Percentiles rank a stretch among this genome's conserved stretches.
These are phyloP conservation scores for Globisporangium alternatum DNA, from an alignment of 352 stramenopile species.

Conservation along the genomic window DNA sequence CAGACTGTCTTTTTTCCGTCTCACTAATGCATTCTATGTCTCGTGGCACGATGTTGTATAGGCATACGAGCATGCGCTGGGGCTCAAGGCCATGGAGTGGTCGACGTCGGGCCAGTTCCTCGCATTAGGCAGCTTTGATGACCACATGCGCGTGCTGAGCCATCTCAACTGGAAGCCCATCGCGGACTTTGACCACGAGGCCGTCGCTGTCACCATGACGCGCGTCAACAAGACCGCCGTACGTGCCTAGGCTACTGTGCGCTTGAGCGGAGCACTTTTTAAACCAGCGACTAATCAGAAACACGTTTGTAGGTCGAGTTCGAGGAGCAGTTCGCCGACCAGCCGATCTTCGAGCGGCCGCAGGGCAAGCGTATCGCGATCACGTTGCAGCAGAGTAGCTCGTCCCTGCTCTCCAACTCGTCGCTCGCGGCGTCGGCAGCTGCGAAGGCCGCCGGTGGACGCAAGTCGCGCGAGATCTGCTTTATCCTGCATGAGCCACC, in stretches of 20 bases:
- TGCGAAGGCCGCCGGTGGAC: conserved; percentile 48
- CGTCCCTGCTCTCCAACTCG: conserved; percentile 50
- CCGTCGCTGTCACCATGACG: conserved; percentile 37
- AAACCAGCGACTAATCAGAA: not conserved
- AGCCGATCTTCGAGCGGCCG: conserved; percentile 45
- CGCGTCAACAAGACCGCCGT: conserved; percentile 42
- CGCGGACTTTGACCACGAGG: conserved; percentile 71
- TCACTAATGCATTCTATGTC: too few relatives aligned
- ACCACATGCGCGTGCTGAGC: conserved; percentile 70
- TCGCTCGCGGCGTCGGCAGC: conserved; percentile 57
- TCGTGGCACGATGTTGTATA: conserved; percentile 17
- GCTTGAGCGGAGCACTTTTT: not conserved
- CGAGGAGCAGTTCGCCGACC: conserved; percentile 62
- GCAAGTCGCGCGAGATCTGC: conserved; percentile 51
- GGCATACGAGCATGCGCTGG: conserved; percentile 79
- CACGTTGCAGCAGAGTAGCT: conserved; percentile 17
- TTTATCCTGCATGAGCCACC: conserved; percentile 66
- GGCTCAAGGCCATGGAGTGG: conserved; percentile 72
- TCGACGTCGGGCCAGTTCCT: conserved; percentile 77
- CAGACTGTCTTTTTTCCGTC: not conserved
- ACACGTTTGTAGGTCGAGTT: conserved; percentile 47
- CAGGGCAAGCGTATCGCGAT: conserved; percentile 60
- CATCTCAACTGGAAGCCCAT: conserved; percentile 78
- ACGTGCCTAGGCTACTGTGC: not conserved
- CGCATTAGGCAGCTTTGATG: conserved; percentile 75